phyloP scores from a whole-genome alignment of 331 rosid genomes.

The Dryas integrifolia region DNA sequence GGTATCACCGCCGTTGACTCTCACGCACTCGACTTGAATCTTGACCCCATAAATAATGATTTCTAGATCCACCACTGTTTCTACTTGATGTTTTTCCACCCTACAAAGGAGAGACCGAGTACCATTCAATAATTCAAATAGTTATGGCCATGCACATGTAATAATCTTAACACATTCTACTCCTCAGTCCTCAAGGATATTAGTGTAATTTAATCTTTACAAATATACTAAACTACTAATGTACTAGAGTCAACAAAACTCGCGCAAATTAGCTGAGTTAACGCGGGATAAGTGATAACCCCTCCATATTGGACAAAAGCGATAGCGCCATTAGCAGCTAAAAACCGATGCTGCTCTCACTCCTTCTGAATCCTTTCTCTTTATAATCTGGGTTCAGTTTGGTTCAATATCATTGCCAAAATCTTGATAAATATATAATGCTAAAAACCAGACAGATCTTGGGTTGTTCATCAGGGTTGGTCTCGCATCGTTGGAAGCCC shows the following conservation, averaged over 20 bases:
- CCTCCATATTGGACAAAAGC: not conserved
- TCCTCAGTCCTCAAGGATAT: no score
- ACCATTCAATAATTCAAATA: no score
- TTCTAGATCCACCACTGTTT: no score
- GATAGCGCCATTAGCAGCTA: not conserved
- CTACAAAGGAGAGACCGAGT: no score
- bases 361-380: not conserved
- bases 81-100: no score
- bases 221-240: no score
- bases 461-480: constrained; percentile 53
- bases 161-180: no score
- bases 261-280: not conserved
- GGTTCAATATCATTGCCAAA: constrained; percentile 1
- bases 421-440: constrained; percentile 35
- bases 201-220: no score
- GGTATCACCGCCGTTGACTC: no score
- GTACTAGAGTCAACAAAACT: not conserved
- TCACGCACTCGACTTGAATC: no score
- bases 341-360: not conserved
- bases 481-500: constrained; percentile 49
- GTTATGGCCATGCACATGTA: no score
- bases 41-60: no score
- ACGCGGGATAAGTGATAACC: constrained; percentile 3
- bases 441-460: constrained; percentile 67
- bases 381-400: not conserved